Conservation (phyloP, 2,329 filamentous ascomycete species). For the Fusarium sp. region DNA sequence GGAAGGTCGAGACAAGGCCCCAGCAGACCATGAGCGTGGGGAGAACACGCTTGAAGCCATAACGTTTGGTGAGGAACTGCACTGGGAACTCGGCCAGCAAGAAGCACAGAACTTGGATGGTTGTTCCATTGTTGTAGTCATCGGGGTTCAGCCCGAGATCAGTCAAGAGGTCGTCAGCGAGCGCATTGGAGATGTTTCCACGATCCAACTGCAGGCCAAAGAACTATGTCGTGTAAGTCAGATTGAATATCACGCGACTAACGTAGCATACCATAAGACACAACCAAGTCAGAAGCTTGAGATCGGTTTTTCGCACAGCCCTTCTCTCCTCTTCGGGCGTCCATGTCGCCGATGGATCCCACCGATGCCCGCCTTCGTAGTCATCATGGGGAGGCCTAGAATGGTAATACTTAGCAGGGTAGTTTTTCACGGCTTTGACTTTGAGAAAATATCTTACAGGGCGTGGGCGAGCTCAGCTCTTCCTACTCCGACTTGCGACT, state of each 20-base stretch:
- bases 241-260: neutral
- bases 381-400: conserved; percentile 48
- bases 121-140: conserved; percentile 71
- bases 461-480: too few relatives aligned
- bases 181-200: conserved; percentile 72
- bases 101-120: conserved; percentile 68
- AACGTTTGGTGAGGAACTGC: conserved; percentile 68
- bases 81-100: conserved; percentile 70
- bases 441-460: too few relatives aligned
- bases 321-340: conserved; percentile 67
- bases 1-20: conserved; percentile 61
- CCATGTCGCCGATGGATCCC: conserved; percentile 62
- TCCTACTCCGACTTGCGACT: conserved; percentile 53
- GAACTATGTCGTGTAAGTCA: conserved; percentile 57
- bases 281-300: conserved; percentile 57
- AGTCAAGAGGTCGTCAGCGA: conserved; percentile 71
- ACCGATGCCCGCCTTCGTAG: conserved; percentile 60
- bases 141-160: conserved; percentile 64
- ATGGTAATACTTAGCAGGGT: conserved; percentile 54
- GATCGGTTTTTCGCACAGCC: conserved; percentile 67
- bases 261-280: conserved; percentile 56
- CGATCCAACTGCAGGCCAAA: conserved; percentile 74
- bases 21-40: conserved; percentile 66
- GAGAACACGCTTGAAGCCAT: conserved; percentile 69
- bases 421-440: too few relatives aligned